phyloP scores from a whole-genome alignment of 495 filamentous ascomycete species.

The Aspergillus homomorphus region DNA sequence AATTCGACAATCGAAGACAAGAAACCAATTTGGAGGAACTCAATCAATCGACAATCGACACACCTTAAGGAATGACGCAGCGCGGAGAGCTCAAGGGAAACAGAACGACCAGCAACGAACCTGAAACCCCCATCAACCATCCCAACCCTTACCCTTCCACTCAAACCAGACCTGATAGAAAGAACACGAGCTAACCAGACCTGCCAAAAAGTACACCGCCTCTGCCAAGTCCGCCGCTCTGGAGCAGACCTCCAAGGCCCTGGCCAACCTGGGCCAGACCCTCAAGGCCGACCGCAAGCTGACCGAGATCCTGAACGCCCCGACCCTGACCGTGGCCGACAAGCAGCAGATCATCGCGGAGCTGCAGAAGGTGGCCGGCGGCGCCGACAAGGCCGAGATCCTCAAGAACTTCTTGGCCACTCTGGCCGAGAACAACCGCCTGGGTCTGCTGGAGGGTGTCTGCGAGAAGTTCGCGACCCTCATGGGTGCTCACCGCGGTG shows the following conservation, averaged over 20 bases:
- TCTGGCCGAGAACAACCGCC: slow-evolving; percentile 92
- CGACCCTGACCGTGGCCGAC: slow-evolving; percentile 71
- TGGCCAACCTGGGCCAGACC: slow-evolving; percentile 64
- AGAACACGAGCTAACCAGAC: slow-evolving; percentile 11
- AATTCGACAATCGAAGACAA: no score
- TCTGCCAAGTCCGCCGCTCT: slow-evolving; percentile 81
- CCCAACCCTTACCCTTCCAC: no score
- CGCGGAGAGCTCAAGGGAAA: no score
- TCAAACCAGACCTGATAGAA: background rate
- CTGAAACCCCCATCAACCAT: no score
- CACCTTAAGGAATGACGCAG: no score
- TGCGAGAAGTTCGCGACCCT: slow-evolving; percentile 82
- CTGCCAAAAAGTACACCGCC: slow-evolving; percentile 75
- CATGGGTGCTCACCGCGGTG: slow-evolving; percentile 84
- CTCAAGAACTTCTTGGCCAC: slow-evolving; percentile 90
- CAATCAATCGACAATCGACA: no score
- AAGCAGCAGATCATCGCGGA: slow-evolving; percentile 81
- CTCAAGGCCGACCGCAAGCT: slow-evolving; percentile 82
- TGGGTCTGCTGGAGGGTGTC: slow-evolving; percentile 75
- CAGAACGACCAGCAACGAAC: no score
- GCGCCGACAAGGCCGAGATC: slow-evolving; percentile 68
- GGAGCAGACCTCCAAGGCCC: slow-evolving; percentile 73
- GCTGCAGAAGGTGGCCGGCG: slow-evolving; percentile 71
- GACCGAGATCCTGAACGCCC: slow-evolving; percentile 66
- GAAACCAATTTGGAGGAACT: no score